phyloP scores from a whole-genome alignment of 2,329 filamentous ascomycete species.

The Calonectria leucothoes region DNA sequence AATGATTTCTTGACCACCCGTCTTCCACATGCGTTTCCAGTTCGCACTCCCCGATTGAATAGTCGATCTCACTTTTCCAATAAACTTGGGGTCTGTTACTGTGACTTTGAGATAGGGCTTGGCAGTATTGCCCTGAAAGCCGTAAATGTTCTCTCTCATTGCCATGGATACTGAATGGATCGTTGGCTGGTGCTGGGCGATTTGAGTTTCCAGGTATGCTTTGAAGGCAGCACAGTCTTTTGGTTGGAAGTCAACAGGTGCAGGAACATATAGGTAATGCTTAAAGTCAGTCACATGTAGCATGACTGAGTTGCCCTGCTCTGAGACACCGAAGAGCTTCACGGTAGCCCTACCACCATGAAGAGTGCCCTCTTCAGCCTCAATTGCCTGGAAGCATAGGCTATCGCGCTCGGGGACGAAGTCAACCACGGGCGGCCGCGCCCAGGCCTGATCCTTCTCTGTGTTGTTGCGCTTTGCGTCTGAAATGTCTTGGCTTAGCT shows the following conservation, averaged over 20 bases:
- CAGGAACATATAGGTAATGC: constrained; percentile 95
- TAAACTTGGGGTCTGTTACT: constrained; percentile 88
- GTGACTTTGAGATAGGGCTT: constrained; percentile 95
- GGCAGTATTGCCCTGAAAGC: constrained; percentile 92
- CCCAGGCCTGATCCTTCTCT: constrained; percentile 96
- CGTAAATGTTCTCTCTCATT: constrained; percentile 90
- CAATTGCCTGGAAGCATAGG: constrained; percentile 95
- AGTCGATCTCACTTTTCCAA: constrained; percentile 77
- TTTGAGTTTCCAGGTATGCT: constrained; percentile 80
- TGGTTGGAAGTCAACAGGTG: constrained; percentile 83
- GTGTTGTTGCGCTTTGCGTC: constrained; percentile 87
- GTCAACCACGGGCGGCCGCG: constrained; percentile 65
- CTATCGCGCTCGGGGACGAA: constrained; percentile 71
- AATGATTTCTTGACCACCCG: constrained; percentile 75
- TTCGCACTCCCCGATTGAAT: constrained; percentile 85
- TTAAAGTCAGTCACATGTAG: constrained; percentile 96
- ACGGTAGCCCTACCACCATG: constrained; percentile 81
- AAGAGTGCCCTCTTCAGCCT: constrained; percentile 89
- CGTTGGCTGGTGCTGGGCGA: constrained; percentile 78
- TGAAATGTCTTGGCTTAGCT: constrained; percentile 92
- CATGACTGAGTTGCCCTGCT: constrained; percentile 87
- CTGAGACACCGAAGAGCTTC: constrained; percentile 92
- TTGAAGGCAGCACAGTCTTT: constrained; percentile 84
- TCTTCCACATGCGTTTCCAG: constrained; percentile 91
- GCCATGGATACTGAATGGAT: constrained; percentile 86